Conservation (phyloP, 805 yeast genomes). For the Metschnikowia kofuensis region DNA sequence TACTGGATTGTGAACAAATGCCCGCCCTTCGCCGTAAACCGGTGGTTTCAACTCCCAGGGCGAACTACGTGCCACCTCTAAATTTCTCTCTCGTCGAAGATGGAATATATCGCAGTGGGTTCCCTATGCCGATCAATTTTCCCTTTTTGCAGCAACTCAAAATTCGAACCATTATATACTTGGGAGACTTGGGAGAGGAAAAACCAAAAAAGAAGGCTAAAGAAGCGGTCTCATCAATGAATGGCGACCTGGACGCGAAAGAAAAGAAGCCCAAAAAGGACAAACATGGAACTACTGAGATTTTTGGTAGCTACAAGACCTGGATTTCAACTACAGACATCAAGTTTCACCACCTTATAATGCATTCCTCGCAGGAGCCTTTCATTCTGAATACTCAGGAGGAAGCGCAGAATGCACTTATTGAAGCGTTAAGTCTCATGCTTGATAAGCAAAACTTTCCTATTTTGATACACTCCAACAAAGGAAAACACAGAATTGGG, state of each 20-base stretch:
- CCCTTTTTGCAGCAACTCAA: conserved; percentile 70
- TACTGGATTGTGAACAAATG: conserved; percentile 1
- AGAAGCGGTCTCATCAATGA: conserved; percentile 5
- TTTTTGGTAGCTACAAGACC: conserved; percentile 54
- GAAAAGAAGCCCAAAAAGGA: conserved; percentile 28
- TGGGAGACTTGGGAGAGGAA: conserved; percentile 58
- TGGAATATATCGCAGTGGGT: conserved; percentile 86
- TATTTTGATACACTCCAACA: conserved; percentile 84
- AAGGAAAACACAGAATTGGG: conserved; percentile 97
- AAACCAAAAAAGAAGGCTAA: conserved; percentile 18
- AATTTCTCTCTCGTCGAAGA: conserved; percentile 88
- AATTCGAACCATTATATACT: conserved; percentile 75
- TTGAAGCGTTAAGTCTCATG: conserved; percentile 53
- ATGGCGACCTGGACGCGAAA: conserved; percentile 21
- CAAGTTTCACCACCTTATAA: conserved; percentile 54
- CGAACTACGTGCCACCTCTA: conserved; percentile 73
- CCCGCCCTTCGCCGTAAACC: not conserved
- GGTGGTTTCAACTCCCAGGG: conserved; percentile 8
- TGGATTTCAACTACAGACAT: conserved; percentile 62
- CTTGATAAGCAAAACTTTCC: conserved; percentile 75
- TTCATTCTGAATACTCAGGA: conserved; percentile 49
- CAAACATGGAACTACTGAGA: conserved; percentile 52
- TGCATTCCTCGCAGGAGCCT: conserved; percentile 76
- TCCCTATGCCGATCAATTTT: conserved; percentile 84
- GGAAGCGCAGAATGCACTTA: conserved; percentile 46